phyloP scores from a whole-genome alignment of 495 filamentous ascomycete genomes.

The Aspergillus avenaceus region DNA sequence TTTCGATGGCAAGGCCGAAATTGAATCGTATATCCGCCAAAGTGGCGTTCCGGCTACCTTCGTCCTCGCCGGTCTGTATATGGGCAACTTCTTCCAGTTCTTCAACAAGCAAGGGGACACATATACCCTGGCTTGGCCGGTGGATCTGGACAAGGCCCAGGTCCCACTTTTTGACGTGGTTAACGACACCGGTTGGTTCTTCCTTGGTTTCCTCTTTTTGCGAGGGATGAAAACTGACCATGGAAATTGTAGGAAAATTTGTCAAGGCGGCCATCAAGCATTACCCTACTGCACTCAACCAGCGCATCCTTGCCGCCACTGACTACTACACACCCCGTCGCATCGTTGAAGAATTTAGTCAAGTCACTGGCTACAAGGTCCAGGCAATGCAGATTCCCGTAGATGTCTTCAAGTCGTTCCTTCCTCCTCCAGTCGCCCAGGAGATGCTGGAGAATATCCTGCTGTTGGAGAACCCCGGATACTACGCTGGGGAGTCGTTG shows the following conservation, averaged over 20 bases:
- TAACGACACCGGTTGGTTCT: constrained; percentile 42
- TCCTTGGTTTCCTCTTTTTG: not conserved
- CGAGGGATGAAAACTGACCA: not conserved
- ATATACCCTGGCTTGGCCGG: constrained; percentile 9
- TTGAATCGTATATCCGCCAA: constrained; percentile 56
- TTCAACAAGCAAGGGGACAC: constrained; percentile 15
- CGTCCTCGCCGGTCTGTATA: constrained; percentile 56
- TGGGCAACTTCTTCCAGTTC: constrained; percentile 41
- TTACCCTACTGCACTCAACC: constrained; percentile 12
- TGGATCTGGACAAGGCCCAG: constrained; percentile 18
- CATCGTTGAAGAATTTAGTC: constrained; percentile 45
- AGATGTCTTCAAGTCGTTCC: constrained; percentile 40
- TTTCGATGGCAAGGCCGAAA: constrained; percentile 58
- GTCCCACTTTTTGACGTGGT: constrained; percentile 51
- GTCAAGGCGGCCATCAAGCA: constrained; percentile 43
- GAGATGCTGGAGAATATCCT: constrained; percentile 54
- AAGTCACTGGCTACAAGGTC: constrained; percentile 44
- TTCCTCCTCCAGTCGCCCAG: constrained; percentile 36
- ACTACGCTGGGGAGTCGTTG: constrained; percentile 36
- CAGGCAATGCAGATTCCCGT: constrained; percentile 36
- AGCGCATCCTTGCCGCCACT: constrained; percentile 35
- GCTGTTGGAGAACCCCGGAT: constrained; percentile 44
- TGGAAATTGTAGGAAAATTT: constrained; percentile 40
- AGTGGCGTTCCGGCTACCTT: constrained; percentile 49
- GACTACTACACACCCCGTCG: constrained; percentile 46